Conservation (phyloP, 2,329 filamentous ascomycete genomes). For the Grosmannia huntii region DNA sequence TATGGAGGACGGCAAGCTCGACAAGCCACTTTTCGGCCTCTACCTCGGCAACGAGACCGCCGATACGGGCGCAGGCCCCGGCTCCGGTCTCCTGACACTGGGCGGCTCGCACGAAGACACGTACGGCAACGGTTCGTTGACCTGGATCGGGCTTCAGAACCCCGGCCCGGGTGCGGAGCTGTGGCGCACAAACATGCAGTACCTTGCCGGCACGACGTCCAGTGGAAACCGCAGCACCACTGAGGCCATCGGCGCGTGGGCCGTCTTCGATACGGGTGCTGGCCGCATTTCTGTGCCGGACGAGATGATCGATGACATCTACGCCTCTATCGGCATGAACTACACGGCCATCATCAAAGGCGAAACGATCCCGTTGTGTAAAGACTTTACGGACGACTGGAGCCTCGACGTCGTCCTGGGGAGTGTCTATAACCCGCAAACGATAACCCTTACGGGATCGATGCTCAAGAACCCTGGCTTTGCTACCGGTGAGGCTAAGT, state of each 20-base stretch:
- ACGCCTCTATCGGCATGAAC: constrained; percentile 11
- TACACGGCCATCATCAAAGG: constrained; percentile 16
- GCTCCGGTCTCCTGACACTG: constrained; percentile 1
- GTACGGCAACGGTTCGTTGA: constrained; percentile 17
- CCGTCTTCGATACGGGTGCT: constrained; percentile 2
- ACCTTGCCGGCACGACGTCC: constrained; percentile 9
- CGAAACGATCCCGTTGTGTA: constrained; percentile 20
- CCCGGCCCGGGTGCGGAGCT: constrained; percentile 14
- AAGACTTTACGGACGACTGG: constrained; percentile 24
- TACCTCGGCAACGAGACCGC: constrained; percentile 8
- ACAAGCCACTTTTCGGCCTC: constrained; percentile 18
- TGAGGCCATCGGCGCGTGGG: constrained; percentile 13
- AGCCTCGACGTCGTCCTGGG: constrained; percentile 19
- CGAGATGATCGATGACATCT: constrained; percentile 16
- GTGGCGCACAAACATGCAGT: constrained; percentile 17
- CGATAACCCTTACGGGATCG: constrained; percentile 19
- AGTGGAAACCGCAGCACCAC: constrained; percentile 22
- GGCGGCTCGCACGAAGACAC: constrained; percentile 18
- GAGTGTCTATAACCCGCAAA: constrained; percentile 7
- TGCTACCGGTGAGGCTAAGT: constrained; percentile 17
- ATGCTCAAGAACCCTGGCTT: constrained; percentile 20
- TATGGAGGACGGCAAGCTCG: constrained; percentile 17
- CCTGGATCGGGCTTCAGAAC: background rate
- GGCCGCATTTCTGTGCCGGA: constrained; percentile 12
- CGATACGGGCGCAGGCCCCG: constrained; percentile 17